Base-by-base conservation (phyloP, 805 yeast genomes). In the Dipodascopsis uninucleata region DNA sequence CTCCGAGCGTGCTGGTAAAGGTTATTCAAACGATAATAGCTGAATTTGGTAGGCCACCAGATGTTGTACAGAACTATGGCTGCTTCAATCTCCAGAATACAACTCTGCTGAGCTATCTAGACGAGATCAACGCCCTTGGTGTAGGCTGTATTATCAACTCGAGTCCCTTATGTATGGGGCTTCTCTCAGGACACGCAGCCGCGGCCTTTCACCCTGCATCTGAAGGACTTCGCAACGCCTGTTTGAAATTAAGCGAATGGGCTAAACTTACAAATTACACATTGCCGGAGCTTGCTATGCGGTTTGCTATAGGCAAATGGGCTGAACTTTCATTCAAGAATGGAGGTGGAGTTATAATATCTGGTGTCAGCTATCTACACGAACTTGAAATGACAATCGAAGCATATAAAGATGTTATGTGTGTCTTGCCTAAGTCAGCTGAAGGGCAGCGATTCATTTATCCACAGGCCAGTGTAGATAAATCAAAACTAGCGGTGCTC, bases 91-190 rank as follows among this genome's bases (percentile, higher is more conserved):
- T 88, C 25, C 96, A 89, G 59, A 88, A 88, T 64, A 72, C 76
- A 18, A 60, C 46, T 4, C 65, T 82, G 36, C 67, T 72, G 17
- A 64, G 71, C 0, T 75, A 72, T 57, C 63, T 71, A 56, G 72
- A 71, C 6, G 67, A 66, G 28, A 78, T 85, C 53, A 76, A 76
- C 8, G 76, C 82, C 12, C 74, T 76, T 3, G 37, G 37, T 28
- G 68, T 88, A 24, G 70, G 72, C 43, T 62, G 70, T 50, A 61
- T 88, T n/a, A 63, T 80, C 61, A 85, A 84, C 61, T 96, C 89
- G 2, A 85, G 95, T 0, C 87, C 90, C 31, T 68, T 89, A 48
- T 78, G 88, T 43, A 88, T 88, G 97, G 86, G 96, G 3, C 63
- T 88, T 46, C 69, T 88, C 46, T 72, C 94, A 47, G 74, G 82